Conservation (phyloP, 106 monocot genomes). For the Apostasia shenzhenica region DNA sequence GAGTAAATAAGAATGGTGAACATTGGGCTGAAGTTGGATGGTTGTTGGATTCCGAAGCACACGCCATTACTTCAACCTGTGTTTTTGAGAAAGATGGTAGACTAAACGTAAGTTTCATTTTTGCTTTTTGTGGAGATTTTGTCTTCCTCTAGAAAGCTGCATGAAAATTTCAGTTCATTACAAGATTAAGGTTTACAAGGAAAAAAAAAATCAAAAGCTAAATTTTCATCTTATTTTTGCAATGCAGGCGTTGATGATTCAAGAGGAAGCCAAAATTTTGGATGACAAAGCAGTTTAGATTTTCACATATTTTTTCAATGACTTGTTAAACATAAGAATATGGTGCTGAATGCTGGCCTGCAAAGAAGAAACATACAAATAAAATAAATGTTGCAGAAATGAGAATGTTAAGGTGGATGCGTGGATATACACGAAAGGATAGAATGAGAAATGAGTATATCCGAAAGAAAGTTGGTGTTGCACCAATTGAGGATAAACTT, state of each 20-base stretch:
- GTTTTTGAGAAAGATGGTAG: constrained; percentile 24
- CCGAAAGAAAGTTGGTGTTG: too few species aligned
- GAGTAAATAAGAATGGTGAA: constrained; percentile 29
- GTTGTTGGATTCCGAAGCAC: constrained; percentile 21
- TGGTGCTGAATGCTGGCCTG: too few species aligned
- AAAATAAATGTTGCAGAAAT: too few species aligned
- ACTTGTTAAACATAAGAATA: not conserved
- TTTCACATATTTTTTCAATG: not conserved
- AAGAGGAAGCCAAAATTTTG: constrained; percentile 10
- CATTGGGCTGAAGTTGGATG: constrained; percentile 45
- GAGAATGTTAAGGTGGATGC: too few species aligned
- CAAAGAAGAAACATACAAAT: too few species aligned
- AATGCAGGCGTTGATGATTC: constrained; percentile 21
- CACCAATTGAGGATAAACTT: too few species aligned
- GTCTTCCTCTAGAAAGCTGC: not conserved
- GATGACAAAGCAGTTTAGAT: not conserved
- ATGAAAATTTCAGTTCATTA: not conserved
- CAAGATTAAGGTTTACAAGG: not conserved
- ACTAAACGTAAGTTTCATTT: constrained; percentile 29
- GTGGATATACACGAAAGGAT: too few species aligned
- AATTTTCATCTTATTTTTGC: not conserved
- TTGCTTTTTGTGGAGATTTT: not conserved
- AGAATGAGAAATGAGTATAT: too few species aligned
- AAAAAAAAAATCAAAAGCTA: not conserved
- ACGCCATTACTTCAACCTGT: constrained; percentile 43